Conservation (phyloP, 2,329 filamentous ascomycete genomes). For the Aspergillus pseudoviridinutans region DNA sequence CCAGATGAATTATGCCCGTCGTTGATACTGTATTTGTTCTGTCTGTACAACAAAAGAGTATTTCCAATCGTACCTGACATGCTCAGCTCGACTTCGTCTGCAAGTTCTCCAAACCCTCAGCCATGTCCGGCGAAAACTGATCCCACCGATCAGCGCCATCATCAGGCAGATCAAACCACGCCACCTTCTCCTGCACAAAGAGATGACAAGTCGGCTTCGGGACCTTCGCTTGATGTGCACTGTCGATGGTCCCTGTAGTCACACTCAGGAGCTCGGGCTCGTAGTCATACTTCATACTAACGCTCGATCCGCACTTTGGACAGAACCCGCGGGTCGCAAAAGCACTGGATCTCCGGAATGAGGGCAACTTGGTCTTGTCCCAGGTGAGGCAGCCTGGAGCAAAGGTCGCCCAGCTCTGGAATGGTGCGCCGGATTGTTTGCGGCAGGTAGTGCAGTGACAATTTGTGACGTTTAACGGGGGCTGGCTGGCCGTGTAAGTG, state of each 20-base stretch:
- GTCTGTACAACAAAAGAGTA: not conserved
- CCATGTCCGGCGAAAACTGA: constrained; percentile 14
- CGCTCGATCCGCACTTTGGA: constrained; percentile 44
- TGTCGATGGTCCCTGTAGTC: constrained; percentile 42
- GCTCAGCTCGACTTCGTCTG: not conserved
- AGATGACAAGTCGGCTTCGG: constrained; percentile 36
- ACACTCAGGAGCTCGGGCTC: constrained; percentile 30
- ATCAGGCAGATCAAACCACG: constrained; percentile 37
- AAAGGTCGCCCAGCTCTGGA: constrained; percentile 42
- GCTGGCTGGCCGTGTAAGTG: constrained; percentile 36
- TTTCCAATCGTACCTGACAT: not conserved
- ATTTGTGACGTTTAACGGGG: constrained; percentile 35
- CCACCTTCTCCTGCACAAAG: constrained; percentile 41
- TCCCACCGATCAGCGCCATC: constrained; percentile 29
- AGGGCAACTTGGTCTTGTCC: constrained; percentile 28
- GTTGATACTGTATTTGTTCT: not conserved
- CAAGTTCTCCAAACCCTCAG: not conserved
- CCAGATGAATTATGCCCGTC: not conserved
- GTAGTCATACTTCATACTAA: constrained; percentile 42
- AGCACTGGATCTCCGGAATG: constrained; percentile 34
- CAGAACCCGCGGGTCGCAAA: constrained; percentile 45
- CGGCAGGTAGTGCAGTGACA: constrained; percentile 51
- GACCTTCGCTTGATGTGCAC: constrained; percentile 23
- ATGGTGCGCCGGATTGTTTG: constrained; percentile 45
- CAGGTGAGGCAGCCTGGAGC: constrained; percentile 31